These are phyloP conservation scores for Bipolaris sorokiniana DNA, from an alignment of 2,329 filamentous ascomycete species.

Conservation along the genomic window DNA sequence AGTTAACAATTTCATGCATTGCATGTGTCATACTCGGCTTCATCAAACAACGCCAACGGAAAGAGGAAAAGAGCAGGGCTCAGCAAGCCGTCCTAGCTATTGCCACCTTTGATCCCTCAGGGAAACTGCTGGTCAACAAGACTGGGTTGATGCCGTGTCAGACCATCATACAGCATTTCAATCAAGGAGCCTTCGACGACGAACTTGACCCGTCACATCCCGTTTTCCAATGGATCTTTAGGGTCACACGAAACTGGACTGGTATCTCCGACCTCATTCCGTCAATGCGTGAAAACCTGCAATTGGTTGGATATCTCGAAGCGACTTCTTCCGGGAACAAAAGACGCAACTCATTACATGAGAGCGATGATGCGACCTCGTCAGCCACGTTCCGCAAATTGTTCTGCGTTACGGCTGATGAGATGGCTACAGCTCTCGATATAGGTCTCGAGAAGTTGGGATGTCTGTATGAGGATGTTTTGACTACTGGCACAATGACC, in stretches of 20 bases:
- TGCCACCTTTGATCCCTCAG: slow-evolving; percentile 70
- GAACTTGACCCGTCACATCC: slow-evolving; percentile 77
- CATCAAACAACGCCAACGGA: slow-evolving; percentile 48
- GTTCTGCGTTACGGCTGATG: slow-evolving; percentile 78
- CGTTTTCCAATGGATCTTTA: slow-evolving; percentile 86
- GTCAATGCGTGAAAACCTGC: slow-evolving; percentile 76
- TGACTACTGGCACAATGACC: slow-evolving; percentile 68
- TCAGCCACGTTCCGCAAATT: slow-evolving; percentile 79
- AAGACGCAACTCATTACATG: slow-evolving; percentile 28
- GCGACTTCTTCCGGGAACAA: slow-evolving; percentile 19
- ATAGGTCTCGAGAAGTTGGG: slow-evolving; percentile 69
- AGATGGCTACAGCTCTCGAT: slow-evolving; percentile 72
- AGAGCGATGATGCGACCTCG: slow-evolving; percentile 69
- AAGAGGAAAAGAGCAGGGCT: slow-evolving; percentile 53
- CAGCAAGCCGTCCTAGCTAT: slow-evolving; percentile 63
- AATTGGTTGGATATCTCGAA: slow-evolving; percentile 50
- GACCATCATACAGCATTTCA: slow-evolving; percentile 73
- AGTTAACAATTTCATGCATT: slow-evolving; percentile 52
- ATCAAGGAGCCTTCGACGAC: slow-evolving; percentile 65
- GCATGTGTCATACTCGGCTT: slow-evolving; percentile 46
- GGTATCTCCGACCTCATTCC: slow-evolving; percentile 71
- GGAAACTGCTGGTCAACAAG: slow-evolving; percentile 71
- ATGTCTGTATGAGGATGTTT: slow-evolving; percentile 75
- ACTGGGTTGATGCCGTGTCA: slow-evolving; percentile 72
- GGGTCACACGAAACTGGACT: slow-evolving; percentile 78